These are phyloP conservation scores for Phytophthora tubulina DNA, from an alignment of 352 stramenopile species.

Conservation along the genomic window DNA sequence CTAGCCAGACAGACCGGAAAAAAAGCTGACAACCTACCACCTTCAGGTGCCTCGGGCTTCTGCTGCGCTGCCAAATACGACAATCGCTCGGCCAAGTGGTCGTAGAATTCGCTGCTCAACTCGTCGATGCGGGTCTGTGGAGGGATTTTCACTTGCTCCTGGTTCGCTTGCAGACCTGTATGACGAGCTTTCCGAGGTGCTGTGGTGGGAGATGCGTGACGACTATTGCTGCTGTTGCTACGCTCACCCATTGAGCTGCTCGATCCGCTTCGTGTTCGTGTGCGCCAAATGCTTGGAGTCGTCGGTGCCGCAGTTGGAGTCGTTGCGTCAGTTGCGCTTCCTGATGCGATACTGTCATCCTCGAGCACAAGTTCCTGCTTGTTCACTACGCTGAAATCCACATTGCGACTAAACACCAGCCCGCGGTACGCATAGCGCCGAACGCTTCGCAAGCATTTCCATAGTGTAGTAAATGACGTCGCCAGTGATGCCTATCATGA, in stretches of 20 bases:
- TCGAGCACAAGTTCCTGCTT: conserved; percentile 68
- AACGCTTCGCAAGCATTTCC: conserved; percentile 83
- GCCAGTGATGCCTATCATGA: conserved; percentile 56
- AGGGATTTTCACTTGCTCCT: conserved; percentile 73
- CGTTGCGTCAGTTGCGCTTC: conserved; percentile 26
- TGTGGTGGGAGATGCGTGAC: conserved; percentile 46
- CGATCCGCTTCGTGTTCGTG: conserved; percentile 56
- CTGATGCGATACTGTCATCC: conserved; percentile 28
- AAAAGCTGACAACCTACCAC: conserved; percentile 9
- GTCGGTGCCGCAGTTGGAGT: conserved; percentile 39
- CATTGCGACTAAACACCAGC: conserved; percentile 77
- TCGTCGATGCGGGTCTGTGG: conserved; percentile 70
- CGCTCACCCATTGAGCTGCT: conserved; percentile 52
- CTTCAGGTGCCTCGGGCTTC: conserved; percentile 20
- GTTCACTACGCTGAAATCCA: conserved; percentile 76
- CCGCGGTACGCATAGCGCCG: conserved; percentile 80
- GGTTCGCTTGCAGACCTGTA: conserved; percentile 61
- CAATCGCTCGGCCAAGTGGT: conserved; percentile 59
- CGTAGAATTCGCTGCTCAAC: conserved; percentile 69
- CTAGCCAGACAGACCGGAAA: neutral
- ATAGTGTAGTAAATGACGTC: conserved; percentile 69
- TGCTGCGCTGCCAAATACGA: conserved; percentile 42
- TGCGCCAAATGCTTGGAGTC: conserved; percentile 58
- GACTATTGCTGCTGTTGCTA: conserved; percentile 46
- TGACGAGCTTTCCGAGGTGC: conserved; percentile 40